A percentile compares a stretch with the other conserved stretches of the same genome.
Evolutionary conservation across 2,329 filamentous ascomycete genomes (phyloP).

Genomic region (Phoma herbarum): DNA sequence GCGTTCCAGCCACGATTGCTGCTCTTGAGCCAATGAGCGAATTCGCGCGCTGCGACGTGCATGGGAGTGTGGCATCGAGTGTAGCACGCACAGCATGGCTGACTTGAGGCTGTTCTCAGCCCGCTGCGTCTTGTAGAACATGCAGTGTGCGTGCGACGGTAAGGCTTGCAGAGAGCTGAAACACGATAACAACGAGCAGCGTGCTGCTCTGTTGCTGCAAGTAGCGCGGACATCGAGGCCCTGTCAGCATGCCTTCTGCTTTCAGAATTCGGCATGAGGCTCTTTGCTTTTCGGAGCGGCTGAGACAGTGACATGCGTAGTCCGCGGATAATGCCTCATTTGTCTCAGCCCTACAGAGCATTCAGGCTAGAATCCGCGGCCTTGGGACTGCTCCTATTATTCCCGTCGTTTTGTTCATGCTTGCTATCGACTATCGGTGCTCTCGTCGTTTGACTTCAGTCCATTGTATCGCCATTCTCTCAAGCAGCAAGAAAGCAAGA

Average conservation of each 20-base stretch:
- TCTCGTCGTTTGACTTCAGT: too few species aligned
- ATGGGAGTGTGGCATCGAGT: background rate
- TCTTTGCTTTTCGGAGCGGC: background rate
- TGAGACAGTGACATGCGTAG: background rate
- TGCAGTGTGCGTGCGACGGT: background rate
- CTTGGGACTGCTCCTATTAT: background rate
- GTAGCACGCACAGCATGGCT: constrained; percentile 7
- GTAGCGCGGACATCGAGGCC: background rate
- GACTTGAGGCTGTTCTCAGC: constrained; percentile 3
- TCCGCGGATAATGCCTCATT: constrained; percentile 2
- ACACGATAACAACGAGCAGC: background rate
- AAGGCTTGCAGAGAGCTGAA: constrained; percentile 2
- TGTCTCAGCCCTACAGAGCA: background rate
- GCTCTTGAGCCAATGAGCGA: background rate
- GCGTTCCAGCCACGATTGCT: background rate
- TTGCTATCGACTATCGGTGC: background rate
- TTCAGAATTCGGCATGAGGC: background rate
- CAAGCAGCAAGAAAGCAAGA: background rate
- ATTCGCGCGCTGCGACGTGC: background rate
- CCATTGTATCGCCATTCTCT: background rate
- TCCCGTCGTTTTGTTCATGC: background rate
- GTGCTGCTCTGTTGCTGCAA: background rate
- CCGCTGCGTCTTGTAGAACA: constrained; percentile 1
- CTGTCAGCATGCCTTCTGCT: background rate
- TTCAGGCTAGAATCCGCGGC: background rate